phyloP scores from a whole-genome alignment of 1,284 basidiomycete genomes.

The Phenoliferia sp. region DNA sequence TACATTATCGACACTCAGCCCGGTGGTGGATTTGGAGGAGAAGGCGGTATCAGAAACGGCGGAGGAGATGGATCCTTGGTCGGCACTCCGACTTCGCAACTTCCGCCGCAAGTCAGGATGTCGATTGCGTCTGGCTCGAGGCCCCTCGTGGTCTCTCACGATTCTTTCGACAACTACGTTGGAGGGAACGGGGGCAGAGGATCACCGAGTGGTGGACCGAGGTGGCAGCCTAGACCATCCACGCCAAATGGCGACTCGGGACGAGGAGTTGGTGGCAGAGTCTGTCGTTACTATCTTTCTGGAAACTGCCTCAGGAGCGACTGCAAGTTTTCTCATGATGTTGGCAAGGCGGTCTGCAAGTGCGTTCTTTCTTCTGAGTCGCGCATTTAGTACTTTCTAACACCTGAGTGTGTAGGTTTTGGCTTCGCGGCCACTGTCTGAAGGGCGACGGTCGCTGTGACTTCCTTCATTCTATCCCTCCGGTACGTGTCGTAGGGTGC shows the following conservation, averaged over 20 bases:
- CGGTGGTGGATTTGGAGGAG: background rate
- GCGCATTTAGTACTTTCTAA: background rate
- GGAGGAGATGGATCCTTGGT: background rate
- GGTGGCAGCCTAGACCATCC: conserved; percentile 16
- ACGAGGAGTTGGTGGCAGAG: conserved; percentile 43
- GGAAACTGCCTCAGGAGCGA: conserved; percentile 94
- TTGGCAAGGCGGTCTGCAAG: conserved; percentile 53
- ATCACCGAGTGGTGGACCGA: conserved; percentile 11
- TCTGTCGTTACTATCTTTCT: conserved; percentile 93
- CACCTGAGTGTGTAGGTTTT: conserved; percentile 81
- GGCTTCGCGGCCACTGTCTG: conserved; percentile 92
- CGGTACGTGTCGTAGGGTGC: conserved; percentile 2
- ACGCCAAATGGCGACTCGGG: conserved; percentile 20
- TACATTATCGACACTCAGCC: conserved; percentile 46
- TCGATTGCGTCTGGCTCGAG: conserved; percentile 24
- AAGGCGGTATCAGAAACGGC: background rate
- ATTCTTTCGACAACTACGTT: conserved; percentile 31
- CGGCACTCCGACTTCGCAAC: conserved; percentile 13
- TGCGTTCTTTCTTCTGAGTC: conserved; percentile 44
- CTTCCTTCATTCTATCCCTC: conserved; percentile 29
- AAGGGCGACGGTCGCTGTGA: conserved; percentile 66
- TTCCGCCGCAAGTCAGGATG: conserved; percentile 34
- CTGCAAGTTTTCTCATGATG: conserved; percentile 70
- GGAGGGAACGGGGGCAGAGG: conserved; percentile 30
- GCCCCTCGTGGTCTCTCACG: conserved; percentile 34